Percentiles rank a stretch among this genome's conserved stretches.
These are phyloP conservation scores for Perkinsus marinus DNA, from an alignment of 169 alveolate species.

Conservation along the genomic window DNA sequence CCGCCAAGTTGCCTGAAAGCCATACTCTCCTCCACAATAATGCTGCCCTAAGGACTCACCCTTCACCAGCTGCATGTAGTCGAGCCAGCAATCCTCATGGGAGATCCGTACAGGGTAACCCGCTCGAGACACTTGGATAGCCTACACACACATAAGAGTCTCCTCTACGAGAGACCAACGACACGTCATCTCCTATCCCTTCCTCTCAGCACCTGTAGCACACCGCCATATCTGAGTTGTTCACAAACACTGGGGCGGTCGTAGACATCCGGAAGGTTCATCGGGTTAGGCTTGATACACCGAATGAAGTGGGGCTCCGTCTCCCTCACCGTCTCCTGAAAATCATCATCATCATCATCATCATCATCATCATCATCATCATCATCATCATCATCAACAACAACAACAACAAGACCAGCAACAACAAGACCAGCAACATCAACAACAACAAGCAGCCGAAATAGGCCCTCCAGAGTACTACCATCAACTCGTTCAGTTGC, in stretches of 20 bases:
- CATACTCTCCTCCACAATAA: not conserved
- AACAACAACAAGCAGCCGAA: no score
- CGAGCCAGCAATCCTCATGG: constrained; percentile 62
- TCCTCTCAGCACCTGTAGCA: constrained; percentile 36
- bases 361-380: not conserved
- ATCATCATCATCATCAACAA: no score
- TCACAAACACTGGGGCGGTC: constrained; percentile 58
- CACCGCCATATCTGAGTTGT: constrained; percentile 57
- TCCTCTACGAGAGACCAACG: constrained; percentile 8
- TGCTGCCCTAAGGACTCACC: not conserved
- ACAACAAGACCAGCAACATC: no score
- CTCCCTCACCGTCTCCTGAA: constrained; percentile 33
- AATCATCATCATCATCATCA: not conserved
- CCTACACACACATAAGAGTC: no score
- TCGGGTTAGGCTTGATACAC: constrained; percentile 79
- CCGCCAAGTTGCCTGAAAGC: not conserved
- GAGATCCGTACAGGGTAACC: constrained; percentile 83
- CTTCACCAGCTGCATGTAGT: constrained; percentile 50
- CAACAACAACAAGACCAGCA: no score
- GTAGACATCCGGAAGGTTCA: constrained; percentile 52
- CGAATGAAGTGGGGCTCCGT: constrained; percentile 78
- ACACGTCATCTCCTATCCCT: not conserved
- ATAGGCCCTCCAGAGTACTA: no score
- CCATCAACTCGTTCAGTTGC: constrained; percentile 74
- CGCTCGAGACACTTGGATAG: constrained; percentile 80